These are phyloP conservation scores for Gymnopus androsaceus DNA, from an alignment of 1,284 basidiomycete genomes.

Conservation along the genomic window DNA sequence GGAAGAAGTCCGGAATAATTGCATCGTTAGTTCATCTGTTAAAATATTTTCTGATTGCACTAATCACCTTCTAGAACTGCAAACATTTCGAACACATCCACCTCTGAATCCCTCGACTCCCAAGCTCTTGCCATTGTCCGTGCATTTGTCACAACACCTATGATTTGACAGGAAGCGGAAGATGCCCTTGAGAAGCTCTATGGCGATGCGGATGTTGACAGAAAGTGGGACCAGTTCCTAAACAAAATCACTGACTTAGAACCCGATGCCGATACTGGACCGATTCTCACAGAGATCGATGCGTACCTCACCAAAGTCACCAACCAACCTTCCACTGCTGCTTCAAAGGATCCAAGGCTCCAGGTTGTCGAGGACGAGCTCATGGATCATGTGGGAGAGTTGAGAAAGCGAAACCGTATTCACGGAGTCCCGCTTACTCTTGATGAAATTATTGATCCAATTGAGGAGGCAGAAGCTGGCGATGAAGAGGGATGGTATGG, in stretches of 20 bases:
- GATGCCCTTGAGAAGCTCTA: neutral
- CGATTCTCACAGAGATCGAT: neutral
- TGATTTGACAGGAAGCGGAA: neutral
- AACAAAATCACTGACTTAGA: neutral
- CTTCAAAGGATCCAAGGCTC: constrained; percentile 8
- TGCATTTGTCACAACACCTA: neutral
- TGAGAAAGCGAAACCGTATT: constrained; percentile 15
- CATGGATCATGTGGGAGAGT: constrained; percentile 2
- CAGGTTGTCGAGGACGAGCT: constrained; percentile 6
- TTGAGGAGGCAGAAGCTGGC: constrained; percentile 24
- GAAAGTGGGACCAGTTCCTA: neutral
- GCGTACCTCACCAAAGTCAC: neutral
- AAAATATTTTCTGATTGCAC: too few relatives aligned
- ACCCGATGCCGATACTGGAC: neutral
- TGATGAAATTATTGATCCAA: constrained; percentile 24
- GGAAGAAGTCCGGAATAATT: constrained; percentile 20
- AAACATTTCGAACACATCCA: neutral
- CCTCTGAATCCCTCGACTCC: neutral
- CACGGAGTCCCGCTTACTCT: constrained; percentile 19
- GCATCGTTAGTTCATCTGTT: too few relatives aligned
- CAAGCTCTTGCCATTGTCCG: too few relatives aligned
- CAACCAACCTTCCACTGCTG: neutral
- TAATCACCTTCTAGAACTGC: too few relatives aligned
- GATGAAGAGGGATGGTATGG: constrained; percentile 17
- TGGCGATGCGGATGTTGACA: neutral